phyloP scores from a whole-genome alignment of 2,329 filamentous ascomycete species.

The Paraphaeosphaeria sporulosa region DNA sequence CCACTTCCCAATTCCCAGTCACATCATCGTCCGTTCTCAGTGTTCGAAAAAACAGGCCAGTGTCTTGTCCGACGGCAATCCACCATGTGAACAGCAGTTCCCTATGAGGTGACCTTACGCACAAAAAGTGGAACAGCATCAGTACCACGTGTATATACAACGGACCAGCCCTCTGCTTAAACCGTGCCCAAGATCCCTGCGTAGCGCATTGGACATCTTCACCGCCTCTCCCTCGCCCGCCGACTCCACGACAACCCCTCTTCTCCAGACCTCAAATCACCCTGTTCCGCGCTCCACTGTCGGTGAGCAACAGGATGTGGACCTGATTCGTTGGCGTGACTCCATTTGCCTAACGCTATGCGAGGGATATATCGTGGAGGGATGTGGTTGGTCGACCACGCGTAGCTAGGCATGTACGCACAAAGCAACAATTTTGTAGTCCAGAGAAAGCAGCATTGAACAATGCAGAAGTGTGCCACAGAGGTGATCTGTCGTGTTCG shows the following conservation, averaged over 20 bases:
- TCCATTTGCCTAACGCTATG: not conserved
- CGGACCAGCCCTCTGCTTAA: not conserved
- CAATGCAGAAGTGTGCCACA: not conserved
- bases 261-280: not conserved
- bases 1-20: not conserved
- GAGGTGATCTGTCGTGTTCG: not conserved
- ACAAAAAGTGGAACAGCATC: not conserved
- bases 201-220: not conserved
- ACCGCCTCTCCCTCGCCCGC: conserved; percentile 1
- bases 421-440: not conserved
- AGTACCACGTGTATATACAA: not conserved
- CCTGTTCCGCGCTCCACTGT: not conserved
- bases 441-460: not conserved
- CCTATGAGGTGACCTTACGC: not conserved
- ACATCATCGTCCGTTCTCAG: not conserved
- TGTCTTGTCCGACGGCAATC: not conserved
- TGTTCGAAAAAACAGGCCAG: not conserved
- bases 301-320: not conserved
- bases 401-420: not conserved
- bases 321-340: not conserved
- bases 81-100: not conserved
- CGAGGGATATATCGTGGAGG: conserved; percentile 7
- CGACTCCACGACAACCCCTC: not conserved
- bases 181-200: not conserved
- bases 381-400: conserved; percentile 4